Percentiles rank a stretch among this genome's conserved stretches.
Conservation (phyloP, 192 early-diverging fungal species). For the Linnemannia exigua region DNA sequence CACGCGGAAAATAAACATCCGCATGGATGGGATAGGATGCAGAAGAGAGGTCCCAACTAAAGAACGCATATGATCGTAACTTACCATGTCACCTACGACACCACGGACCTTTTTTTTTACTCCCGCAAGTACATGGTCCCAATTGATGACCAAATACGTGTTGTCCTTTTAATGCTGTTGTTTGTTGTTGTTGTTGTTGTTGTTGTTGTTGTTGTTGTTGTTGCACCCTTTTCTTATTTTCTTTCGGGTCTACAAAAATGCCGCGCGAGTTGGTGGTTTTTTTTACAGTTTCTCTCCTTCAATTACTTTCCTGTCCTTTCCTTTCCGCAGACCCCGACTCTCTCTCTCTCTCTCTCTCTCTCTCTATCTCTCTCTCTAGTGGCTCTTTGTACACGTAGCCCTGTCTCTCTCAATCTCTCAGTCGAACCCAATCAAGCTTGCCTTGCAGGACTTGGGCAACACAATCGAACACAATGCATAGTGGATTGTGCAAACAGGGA, state of each 20-base stretch:
- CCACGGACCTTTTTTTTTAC: not conserved
- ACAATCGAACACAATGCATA: not conserved
- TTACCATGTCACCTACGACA: not conserved
- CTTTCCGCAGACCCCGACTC: not conserved
- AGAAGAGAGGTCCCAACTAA: not conserved
- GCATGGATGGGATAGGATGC: not conserved
- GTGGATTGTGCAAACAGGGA: conserved; percentile 1
- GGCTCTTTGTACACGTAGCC: not conserved
- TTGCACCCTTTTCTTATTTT: not conserved
- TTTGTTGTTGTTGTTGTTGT: not conserved
- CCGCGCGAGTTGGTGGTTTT: not conserved
- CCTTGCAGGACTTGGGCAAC: too few species aligned
- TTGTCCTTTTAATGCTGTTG: not conserved
- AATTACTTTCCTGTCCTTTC: not conserved
- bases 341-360: not conserved
- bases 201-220: not conserved
- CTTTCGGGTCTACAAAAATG: not conserved
- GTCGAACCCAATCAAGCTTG: too few species aligned
- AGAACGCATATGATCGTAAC: not conserved
- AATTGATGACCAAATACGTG: not conserved
- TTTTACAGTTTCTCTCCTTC: not conserved
- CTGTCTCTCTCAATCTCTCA: not conserved
- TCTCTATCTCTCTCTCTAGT: not conserved
- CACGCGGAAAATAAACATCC: not conserved
- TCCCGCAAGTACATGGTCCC: not conserved